Evolutionary conservation across 1,284 basidiomycete species (phyloP).

Genomic region (Veloporphyrellus conicus): DNA sequence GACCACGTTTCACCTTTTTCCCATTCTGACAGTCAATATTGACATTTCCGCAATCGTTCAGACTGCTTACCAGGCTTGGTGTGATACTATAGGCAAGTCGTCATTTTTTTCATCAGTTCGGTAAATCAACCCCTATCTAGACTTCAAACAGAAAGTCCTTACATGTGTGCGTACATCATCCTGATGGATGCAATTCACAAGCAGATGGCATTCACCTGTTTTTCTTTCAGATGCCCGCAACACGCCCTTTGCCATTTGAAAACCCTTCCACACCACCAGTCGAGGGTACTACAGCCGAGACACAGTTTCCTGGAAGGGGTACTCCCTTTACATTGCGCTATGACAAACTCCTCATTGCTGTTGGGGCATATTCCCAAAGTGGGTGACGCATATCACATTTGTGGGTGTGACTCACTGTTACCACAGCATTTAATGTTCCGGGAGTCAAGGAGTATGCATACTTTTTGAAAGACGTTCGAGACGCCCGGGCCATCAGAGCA

Average conservation of each 20-base stretch:
- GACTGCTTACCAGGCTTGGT: constrained; percentile 69
- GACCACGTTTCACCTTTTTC: constrained; percentile 1
- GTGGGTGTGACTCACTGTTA: constrained; percentile 2
- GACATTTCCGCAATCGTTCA: constrained; percentile 23
- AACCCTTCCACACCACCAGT: constrained; percentile 12
- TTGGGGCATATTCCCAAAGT: constrained; percentile 84
- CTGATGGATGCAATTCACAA: not conserved
- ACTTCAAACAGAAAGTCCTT: constrained; percentile 60
- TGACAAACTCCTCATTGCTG: constrained; percentile 81
- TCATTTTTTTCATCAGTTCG: not conserved
- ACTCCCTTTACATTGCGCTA: constrained; percentile 53
- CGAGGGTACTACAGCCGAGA: constrained; percentile 10
- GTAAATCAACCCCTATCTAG: constrained; percentile 34
- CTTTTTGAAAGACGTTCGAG: constrained; percentile 79
- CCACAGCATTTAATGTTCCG: constrained; percentile 57
- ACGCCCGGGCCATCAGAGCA: constrained; percentile 75
- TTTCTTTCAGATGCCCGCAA: constrained; percentile 50
- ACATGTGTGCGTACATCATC: constrained; percentile 46
- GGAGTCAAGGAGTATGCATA: constrained; percentile 75
- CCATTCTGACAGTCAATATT: not conserved
- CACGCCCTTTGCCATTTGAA: constrained; percentile 40
- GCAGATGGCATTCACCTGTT: not conserved
- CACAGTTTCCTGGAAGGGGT: constrained; percentile 9
- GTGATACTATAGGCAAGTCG: constrained; percentile 55
- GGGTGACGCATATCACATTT: constrained; percentile 22